These are phyloP conservation scores for Macaranga tanarius DNA, from an alignment of 441 rosid genomes.

Conservation along the genomic window DNA sequence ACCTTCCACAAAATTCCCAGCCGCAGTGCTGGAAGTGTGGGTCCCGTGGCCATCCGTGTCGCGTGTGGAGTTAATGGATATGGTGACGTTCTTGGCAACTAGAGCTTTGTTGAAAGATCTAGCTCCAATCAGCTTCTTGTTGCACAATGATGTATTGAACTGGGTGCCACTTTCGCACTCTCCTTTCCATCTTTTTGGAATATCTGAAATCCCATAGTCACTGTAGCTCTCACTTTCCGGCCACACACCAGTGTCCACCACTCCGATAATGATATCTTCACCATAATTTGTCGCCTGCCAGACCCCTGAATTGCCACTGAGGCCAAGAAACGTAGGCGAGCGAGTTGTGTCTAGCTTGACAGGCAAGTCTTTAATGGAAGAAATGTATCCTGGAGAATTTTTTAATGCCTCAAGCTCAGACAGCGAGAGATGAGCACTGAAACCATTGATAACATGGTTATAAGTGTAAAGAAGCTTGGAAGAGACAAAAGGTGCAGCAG, in stretches of 20 bases:
- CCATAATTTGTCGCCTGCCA: slow-evolving; percentile 53
- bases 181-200: slow-evolving; percentile 70
- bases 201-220: slow-evolving; percentile 50
- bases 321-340: slow-evolving; percentile 64
- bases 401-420: slow-evolving; percentile 42
- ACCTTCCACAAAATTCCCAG: slow-evolving; percentile 58
- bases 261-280: slow-evolving; percentile 55
- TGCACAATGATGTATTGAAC: slow-evolving; percentile 59
- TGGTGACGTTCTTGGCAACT: slow-evolving; percentile 37
- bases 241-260: slow-evolving; percentile 82
- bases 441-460: slow-evolving; percentile 47
- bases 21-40: slow-evolving; percentile 74
- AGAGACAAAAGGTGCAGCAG: not conserved
- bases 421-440: slow-evolving; percentile 52
- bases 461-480: slow-evolving; percentile 46
- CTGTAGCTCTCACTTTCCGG: slow-evolving; percentile 67
- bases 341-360: slow-evolving; percentile 59
- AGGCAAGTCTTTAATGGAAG: slow-evolving; percentile 38
- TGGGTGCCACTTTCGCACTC: slow-evolving; percentile 62
- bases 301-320: slow-evolving; percentile 34
- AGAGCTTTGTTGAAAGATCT: slow-evolving; percentile 62
- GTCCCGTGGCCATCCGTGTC: slow-evolving; percentile 86
- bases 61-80: slow-evolving; percentile 58
- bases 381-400: slow-evolving; percentile 45
- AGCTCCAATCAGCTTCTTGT: slow-evolving; percentile 80